Percentiles rank a stretch among this genome's conserved stretches.
Conservation (phyloP, 2,329 filamentous ascomycete species). For the Nemania sp. region DNA sequence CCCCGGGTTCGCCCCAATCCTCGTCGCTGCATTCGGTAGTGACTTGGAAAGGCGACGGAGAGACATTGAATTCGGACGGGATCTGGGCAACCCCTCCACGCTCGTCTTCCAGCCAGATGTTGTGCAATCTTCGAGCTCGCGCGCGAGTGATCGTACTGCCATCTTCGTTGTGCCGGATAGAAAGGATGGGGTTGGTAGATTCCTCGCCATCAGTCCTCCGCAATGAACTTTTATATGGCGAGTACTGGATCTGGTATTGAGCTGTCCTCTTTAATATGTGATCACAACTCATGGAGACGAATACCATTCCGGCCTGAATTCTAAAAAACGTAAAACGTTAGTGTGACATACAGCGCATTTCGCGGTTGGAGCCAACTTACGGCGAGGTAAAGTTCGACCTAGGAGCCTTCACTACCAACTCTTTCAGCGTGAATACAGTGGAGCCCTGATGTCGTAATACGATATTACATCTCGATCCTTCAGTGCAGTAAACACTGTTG, state of each 20-base stretch:
- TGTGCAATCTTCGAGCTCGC: constrained; percentile 50
- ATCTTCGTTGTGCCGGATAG: constrained; percentile 56
- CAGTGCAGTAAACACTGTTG: constrained; percentile 84
- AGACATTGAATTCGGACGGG: constrained; percentile 56
- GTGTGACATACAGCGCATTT: constrained; percentile 25
- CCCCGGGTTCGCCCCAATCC: constrained; percentile 51
- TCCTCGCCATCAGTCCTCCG: constrained; percentile 36
- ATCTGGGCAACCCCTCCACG: constrained; percentile 56
- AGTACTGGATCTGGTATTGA: constrained; percentile 74
- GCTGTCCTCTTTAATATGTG: constrained; percentile 74
- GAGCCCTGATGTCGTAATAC: constrained; percentile 79
- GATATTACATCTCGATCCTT: constrained; percentile 85
- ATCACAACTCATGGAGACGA: constrained; percentile 82
- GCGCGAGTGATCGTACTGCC: constrained; percentile 52
- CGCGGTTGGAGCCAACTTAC: constrained; percentile 57
- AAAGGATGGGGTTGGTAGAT: constrained; percentile 47
- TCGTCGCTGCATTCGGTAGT: constrained; percentile 65
- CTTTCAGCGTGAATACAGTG: constrained; percentile 80
- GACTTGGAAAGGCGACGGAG: constrained; percentile 55
- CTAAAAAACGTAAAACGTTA: constrained; percentile 46
- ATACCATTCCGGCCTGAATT: constrained; percentile 89
- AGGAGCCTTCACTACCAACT: constrained; percentile 86
- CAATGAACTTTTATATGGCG: constrained; percentile 36
- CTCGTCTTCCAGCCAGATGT: constrained; percentile 48
- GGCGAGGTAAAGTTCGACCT: constrained; percentile 80